Percentiles rank a stretch among this genome's conserved stretches.
Conservation (phyloP, 208 protist genomes). For the Angomonas deanei region DNA sequence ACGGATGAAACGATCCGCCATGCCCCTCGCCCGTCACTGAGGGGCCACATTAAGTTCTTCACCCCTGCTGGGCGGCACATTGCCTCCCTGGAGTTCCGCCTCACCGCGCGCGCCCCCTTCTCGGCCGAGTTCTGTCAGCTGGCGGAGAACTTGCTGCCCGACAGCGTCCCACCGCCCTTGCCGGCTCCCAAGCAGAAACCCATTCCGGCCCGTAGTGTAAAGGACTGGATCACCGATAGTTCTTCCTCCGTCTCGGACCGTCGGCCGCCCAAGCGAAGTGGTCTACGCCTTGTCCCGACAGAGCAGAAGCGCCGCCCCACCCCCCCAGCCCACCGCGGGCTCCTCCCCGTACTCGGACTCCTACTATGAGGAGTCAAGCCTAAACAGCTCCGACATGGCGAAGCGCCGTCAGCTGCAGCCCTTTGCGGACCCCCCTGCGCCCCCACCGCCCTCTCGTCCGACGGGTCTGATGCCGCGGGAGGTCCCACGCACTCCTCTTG, state of each 20-base stretch:
- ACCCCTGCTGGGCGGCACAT: conserved; percentile 48
- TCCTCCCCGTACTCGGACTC: neutral
- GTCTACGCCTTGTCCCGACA: conserved; percentile 2
- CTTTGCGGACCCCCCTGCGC: neutral
- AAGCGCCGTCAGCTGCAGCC: conserved; percentile 5
- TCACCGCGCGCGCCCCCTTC: conserved; percentile 77
- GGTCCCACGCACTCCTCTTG: no score
- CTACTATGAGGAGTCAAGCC: neutral
- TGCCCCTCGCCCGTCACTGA: conserved; percentile 49
- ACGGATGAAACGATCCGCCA: conserved; percentile 26
- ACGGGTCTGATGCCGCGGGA: neutral
- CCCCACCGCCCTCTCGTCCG: neutral
- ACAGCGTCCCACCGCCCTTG: neutral
- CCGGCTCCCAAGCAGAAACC: neutral
- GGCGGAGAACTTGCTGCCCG: conserved; percentile 18
- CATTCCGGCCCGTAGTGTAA: neutral
- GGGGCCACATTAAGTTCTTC: conserved; percentile 64
- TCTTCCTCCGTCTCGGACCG: conserved; percentile 6
- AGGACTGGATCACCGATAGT: conserved; percentile 4
- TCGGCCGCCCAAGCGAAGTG: neutral
- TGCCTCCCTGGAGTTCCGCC: conserved; percentile 77
- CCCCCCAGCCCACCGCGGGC: neutral
- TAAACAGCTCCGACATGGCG: conserved; percentile 2
- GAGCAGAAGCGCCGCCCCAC: neutral
- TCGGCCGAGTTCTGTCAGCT: conserved; percentile 50